Base-by-base conservation (phyloP, 805 yeast genomes). In the Nematodospora valgi region DNA sequence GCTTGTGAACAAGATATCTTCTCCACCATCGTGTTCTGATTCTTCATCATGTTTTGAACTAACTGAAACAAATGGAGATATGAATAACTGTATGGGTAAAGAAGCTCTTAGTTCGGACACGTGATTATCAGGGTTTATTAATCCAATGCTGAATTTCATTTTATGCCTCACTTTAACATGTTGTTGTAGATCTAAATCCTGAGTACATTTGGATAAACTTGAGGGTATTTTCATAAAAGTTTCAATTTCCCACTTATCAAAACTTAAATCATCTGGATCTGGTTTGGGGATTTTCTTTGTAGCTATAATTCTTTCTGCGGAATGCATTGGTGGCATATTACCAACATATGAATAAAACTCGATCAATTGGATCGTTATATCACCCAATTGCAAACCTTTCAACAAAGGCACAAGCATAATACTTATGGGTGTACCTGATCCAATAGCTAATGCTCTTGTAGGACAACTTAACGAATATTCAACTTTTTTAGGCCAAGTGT, bases 401-500 rank as follows among this genome's bases (percentile, higher is more conserved):
- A 78, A 58, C 27, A 91, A 62, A 0, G 98, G 98, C 2, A 82
- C 83, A 47, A 91, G 54, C 44, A 77, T 67, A 47, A 91, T 68
- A 45, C 78, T 74, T 5, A 91, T 71, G 2, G 86, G 84, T 5
- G 83, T 68, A 0, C 76, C 63, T 0, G 95, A 80, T 2, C 98
- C 98, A 27, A 93, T 80, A 0, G 98, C 94, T 16, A 87, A 74
- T 0, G 97, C 95, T 50, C 86, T 82, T 17, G 86, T 71, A 0
- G 98, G 97, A 5, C 86, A 80, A 35, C 86, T 82, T 40, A 93
- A 78, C 3, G 87, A 75, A 56, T 91, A 91, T 51, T 91, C 97
- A 21, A 91, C 86, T 54, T 93, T 93, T 30, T 79, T 68, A 2
- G 98, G 97, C 98, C 98, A 91, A 1, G 89, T 81, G 55, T 91